Percentiles rank a stretch among this genome's conserved stretches.
Evolutionary conservation across 768 basidiomycete species (phyloP).

Genomic region (Xanthoconium stramineum): DNA sequence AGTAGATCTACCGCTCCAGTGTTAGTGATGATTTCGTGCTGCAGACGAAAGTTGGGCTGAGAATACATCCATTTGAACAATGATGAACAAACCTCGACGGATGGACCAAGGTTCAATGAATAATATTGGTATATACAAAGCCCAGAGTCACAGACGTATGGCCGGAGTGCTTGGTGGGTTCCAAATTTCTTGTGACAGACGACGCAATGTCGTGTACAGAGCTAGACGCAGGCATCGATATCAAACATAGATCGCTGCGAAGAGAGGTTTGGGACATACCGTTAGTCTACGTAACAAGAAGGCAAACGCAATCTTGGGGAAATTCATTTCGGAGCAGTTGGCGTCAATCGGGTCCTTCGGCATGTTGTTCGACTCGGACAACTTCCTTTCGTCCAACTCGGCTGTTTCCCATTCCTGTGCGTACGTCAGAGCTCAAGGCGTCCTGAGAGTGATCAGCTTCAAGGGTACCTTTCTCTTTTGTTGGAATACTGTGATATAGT

Average conservation of each 20-base stretch:
- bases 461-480: slow-evolving; percentile 30
- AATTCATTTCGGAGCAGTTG: slow-evolving; percentile 43
- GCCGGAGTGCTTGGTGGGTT: slow-evolving; percentile 60
- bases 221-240: slow-evolving; percentile 29
- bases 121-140: slow-evolving; percentile 73
- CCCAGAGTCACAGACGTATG: slow-evolving; percentile 65
- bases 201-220: slow-evolving; percentile 69
- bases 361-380: slow-evolving; percentile 42
- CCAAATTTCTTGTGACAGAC: slow-evolving; percentile 65
- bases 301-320: slow-evolving; percentile 59
- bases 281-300: slow-evolving; percentile 64
- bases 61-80: background rate
- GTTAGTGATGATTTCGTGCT: slow-evolving; percentile 73
- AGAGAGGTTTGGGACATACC: slow-evolving; percentile 33
- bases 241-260: background rate
- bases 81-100: slow-evolving; percentile 52
- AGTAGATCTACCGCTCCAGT: slow-evolving; percentile 64
- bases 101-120: slow-evolving; percentile 58
- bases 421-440: background rate
- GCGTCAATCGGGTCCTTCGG: slow-evolving; percentile 52
- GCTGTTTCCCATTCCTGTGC: slow-evolving; percentile 26
- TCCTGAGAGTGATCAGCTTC: background rate
- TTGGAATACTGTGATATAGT: slow-evolving; percentile 38
- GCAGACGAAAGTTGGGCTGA: background rate
- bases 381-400: slow-evolving; percentile 41